Base-by-base conservation (phyloP, 306 rosid species). In the Crataegus laevigata region DNA sequence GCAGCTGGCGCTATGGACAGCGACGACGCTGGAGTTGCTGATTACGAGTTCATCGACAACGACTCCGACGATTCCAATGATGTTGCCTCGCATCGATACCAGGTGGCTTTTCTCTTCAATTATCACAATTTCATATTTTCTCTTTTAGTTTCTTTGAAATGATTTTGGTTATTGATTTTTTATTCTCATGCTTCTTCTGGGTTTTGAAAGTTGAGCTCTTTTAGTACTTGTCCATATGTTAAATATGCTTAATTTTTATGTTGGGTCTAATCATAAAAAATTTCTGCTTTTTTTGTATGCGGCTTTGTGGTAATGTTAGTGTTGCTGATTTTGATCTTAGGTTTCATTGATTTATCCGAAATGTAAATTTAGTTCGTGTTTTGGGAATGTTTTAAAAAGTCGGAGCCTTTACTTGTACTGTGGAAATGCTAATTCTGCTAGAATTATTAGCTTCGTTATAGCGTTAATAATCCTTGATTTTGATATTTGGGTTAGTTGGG, bases 21-120 rank as follows among this genome's bases (percentile, higher is more conserved):
- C 73, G 92, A 88, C 76, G 87, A 88, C 30, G 88, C 90, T 57
- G 90, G 87, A 73, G 81, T 71, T 18, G 88, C 84, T 38, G 92
- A 83, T 82, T 88, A 83, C 79, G 90, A 86, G 82, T 88, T 86
- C 81, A 80, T 88, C 72, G 90, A 86, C 69, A 88, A 86, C 67
- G 90, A 85, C 73, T 85, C 87, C 10, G 92, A 84, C 38, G 92
- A 86, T 84, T 88, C 87, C 29, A 83, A 82, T 25, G 92, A 84
- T 36, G 66, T 79, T 40, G 81, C 81, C 43, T 82, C 86, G 26
- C 82, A 82, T 81, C 87, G 90, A 3, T 71, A 78, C 69, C 85
- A 81, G 92, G 89, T 87, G 67, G 69, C 40, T 76, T 43, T 55
- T 68, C 5, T 36, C 11, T 38, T 26, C 30, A 11, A 45, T 57